Conservation (phyloP, 768 basidiomycete genomes). For the Boletus rex-veris region DNA sequence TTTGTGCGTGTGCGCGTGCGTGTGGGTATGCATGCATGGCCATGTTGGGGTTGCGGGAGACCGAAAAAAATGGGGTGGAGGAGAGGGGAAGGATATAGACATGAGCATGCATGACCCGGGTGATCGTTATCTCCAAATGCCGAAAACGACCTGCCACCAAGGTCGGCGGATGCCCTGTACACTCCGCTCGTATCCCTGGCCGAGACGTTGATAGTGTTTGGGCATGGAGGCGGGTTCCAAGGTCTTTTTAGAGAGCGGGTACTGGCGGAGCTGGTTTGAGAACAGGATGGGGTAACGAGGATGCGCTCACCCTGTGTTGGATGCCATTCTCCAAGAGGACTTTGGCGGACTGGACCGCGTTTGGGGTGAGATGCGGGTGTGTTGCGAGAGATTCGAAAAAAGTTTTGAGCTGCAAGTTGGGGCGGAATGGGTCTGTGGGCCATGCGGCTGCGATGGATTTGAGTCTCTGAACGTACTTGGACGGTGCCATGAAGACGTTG, state of each 20-base stretch:
- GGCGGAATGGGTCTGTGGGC: conserved; percentile 72
- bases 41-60: neutral
- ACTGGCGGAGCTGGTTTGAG: conserved; percentile 41
- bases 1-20: too few species aligned
- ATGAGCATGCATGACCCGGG: too few species aligned
- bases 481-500: conserved; percentile 15
- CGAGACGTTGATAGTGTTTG: conserved; percentile 66
- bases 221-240: conserved; percentile 70
- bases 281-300: neutral
- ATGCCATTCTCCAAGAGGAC: conserved; percentile 53
- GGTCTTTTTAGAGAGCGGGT: conserved; percentile 60
- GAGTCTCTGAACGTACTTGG: conserved; percentile 49
- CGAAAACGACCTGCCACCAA: conserved; percentile 83
- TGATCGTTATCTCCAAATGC: conserved; percentile 48
- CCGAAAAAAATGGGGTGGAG: too few species aligned
- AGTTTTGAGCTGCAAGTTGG: conserved; percentile 66
- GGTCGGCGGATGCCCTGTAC: conserved; percentile 72
- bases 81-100: too few species aligned
- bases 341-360: conserved; percentile 57
- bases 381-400: conserved; percentile 62
- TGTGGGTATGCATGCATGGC: too few species aligned
- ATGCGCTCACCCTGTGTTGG: conserved; percentile 49
- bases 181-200: conserved; percentile 73
- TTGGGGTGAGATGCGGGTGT: conserved; percentile 64
- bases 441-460: conserved; percentile 56